Evolutionary conservation across 352 stramenopile species (phyloP).

Genomic region (Pythium apleroticum): DNA sequence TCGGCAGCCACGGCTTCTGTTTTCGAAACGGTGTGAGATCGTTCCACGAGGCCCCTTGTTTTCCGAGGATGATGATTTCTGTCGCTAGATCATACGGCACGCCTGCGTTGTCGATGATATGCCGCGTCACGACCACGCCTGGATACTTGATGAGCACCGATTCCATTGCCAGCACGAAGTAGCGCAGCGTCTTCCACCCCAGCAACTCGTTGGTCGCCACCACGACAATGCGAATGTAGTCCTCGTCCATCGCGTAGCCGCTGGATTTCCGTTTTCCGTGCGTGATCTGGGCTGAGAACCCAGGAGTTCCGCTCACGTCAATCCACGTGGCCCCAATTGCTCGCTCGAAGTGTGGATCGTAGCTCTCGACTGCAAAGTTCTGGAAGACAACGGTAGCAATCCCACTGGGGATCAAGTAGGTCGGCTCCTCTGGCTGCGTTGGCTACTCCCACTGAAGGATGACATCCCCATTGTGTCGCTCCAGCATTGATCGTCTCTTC

Average conservation of each 20-base stretch:
- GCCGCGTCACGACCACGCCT: not conserved
- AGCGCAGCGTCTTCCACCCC: not conserved
- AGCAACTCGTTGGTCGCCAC: not conserved
- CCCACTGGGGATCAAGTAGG: not conserved
- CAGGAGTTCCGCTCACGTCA: not conserved
- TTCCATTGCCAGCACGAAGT: constrained; percentile 1
- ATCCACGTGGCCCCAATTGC: not conserved
- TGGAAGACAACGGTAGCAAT: not conserved
- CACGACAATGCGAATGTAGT: not conserved
- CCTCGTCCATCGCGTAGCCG: not conserved
- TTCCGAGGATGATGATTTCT: not conserved
- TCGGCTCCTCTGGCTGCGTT: no score
- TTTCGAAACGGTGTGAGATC: not conserved
- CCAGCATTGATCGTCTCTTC: not conserved
- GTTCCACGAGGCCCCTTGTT: not conserved
- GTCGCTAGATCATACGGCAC: not conserved
- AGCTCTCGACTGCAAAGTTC: not conserved
- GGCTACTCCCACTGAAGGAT: not conserved
- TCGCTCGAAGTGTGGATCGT: not conserved
- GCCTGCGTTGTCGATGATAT: not conserved
- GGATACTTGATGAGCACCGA: not conserved
- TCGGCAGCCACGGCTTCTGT: not conserved
- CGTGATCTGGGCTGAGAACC: not conserved
- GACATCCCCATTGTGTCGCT: not conserved
- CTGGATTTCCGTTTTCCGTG: not conserved